Percentiles rank a stretch among this genome's conserved stretches.
These are phyloP conservation scores for Aspergillus viridinutans DNA, from an alignment of 2,329 filamentous ascomycete genomes.

Conservation along the genomic window DNA sequence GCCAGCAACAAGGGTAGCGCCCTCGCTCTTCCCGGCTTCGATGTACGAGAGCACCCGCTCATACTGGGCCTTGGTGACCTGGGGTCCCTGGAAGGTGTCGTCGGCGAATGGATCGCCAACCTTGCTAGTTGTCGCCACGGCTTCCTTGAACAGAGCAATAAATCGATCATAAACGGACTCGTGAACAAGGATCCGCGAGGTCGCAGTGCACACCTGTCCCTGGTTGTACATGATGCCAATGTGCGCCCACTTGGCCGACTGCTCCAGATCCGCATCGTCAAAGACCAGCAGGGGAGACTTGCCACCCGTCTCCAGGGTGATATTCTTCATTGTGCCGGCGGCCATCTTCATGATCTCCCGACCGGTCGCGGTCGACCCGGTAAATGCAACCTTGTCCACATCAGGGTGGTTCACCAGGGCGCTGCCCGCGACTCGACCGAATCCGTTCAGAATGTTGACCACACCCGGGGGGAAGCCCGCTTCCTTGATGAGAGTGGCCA, in stretches of 20 bases:
- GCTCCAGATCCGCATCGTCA: conserved; percentile 61
- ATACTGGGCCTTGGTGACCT: conserved; percentile 35
- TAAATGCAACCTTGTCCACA: conserved; percentile 35
- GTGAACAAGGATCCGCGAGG: conserved; percentile 55
- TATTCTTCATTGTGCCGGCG: conserved; percentile 32
- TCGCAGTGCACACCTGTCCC: conserved; percentile 34
- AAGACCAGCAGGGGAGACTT: conserved; percentile 64
- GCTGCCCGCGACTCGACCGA: conserved; percentile 28
- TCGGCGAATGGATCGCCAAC: conserved; percentile 34
- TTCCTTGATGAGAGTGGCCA: conserved; percentile 31
- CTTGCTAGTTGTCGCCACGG: conserved; percentile 30
- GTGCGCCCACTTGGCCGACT: conserved; percentile 67
- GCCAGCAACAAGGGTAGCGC: conserved; percentile 62
- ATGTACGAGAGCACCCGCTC: conserved; percentile 63
- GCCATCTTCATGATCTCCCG: conserved; percentile 37
- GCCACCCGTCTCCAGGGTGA: conserved; percentile 50
- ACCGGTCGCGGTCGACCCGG: conserved; percentile 31
- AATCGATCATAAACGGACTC: conserved; percentile 37
- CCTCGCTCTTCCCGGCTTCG: conserved; percentile 64
- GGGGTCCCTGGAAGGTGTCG: conserved; percentile 35
- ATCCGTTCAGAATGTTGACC: conserved; percentile 32
- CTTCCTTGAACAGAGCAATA: conserved; percentile 29
- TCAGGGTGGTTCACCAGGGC: conserved; percentile 29
- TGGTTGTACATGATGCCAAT: conserved; percentile 46
- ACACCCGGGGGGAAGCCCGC: conserved; percentile 34